These are phyloP conservation scores for Myxozyma geophila DNA, from an alignment of 805 yeast genomes.

Conservation along the genomic window DNA sequence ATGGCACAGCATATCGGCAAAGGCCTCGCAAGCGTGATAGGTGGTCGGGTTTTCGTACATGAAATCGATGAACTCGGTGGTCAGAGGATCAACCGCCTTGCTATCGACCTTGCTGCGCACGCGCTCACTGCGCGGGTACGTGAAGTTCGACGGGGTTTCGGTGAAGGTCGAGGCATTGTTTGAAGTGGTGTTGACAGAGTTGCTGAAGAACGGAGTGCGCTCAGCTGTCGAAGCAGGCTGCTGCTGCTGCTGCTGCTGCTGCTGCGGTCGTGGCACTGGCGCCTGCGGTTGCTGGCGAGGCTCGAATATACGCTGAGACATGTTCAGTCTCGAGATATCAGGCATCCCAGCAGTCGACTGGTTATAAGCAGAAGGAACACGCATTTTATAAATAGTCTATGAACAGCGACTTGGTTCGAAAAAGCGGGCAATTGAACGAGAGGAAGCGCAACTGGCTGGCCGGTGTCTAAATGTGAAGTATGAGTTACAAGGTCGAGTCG, in stretches of 20 bases:
- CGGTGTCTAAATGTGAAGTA: neutral
- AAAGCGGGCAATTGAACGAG: neutral
- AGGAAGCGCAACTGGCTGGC: neutral
- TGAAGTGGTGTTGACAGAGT: conserved; percentile 8
- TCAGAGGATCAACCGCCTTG: conserved; percentile 28
- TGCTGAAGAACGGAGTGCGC: conserved; percentile 13
- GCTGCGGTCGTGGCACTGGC: too few relatives aligned
- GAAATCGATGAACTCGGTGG: conserved; percentile 31
- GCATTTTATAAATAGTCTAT: conserved; percentile 11
- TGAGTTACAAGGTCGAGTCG: neutral
- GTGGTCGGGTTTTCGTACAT: conserved; percentile 38
- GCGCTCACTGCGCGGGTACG: conserved; percentile 28
- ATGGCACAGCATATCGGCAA: conserved; percentile 55
- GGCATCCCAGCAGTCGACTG: conserved; percentile 7
- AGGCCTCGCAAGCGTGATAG: conserved; percentile 81
- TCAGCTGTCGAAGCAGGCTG: neutral
- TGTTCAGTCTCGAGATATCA: conserved; percentile 1
- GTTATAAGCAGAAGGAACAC: conserved; percentile 15
- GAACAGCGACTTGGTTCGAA: neutral
- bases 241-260: conserved; percentile 4
- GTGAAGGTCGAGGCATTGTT: neutral
- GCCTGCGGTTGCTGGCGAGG: conserved; percentile 1
- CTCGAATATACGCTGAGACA: conserved; percentile 5
- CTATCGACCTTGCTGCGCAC: conserved; percentile 15
- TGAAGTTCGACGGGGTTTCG: conserved; percentile 14